Evolutionary conservation across 805 yeast species (phyloP), one percentile per base, ranked within the genome.

Genomic region (Hanseniaspora vineae): DNA sequence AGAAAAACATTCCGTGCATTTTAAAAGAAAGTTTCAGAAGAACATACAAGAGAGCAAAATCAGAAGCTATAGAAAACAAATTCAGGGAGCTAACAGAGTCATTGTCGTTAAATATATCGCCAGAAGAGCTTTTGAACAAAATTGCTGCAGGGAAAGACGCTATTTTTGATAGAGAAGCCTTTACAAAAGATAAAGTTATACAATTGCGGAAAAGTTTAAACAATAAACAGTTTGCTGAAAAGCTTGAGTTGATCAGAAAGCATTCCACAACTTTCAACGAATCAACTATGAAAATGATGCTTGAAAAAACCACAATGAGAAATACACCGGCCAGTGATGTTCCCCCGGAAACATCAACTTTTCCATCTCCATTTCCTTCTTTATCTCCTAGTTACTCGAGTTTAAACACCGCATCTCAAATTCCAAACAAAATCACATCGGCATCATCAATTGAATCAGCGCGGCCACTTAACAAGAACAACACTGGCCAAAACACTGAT

Each of bases 11-110:
- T 2, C 69, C 69, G 15, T 90, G 98, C 61, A 75, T 80, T 23
- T 64, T 92, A 44, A 80, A 86, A 56, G 73, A 84, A 14, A 92
- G 81, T 55, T 90, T 84, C 63, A 87, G 89, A 62, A 72, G 98
- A 55, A 88, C 96, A 0, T 84, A 84, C 53, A 92, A 90, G 59
- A 70, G 97, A 42, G 94, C 90, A 14, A 72, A 85, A 50, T 76
- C 83, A 42, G 87, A 84, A n/a, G 83, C 80, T 54, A 70, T 90
- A 47, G 97, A 89, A 59, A 76, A 73, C 54, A 95, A 89, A 61
- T 77, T 83, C 52, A 75, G 76, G 49, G 88, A 81, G 55, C 65
- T 86, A 46, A 75, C 83, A 55, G 72, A 74, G 57, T 71, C 77
- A 32, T 62, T 83, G 47, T 56, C 55, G 48, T 48, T 59, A 31